phyloP scores from a whole-genome alignment of 2,329 filamentous ascomycete species.

The Monosporascus sp. region DNA sequence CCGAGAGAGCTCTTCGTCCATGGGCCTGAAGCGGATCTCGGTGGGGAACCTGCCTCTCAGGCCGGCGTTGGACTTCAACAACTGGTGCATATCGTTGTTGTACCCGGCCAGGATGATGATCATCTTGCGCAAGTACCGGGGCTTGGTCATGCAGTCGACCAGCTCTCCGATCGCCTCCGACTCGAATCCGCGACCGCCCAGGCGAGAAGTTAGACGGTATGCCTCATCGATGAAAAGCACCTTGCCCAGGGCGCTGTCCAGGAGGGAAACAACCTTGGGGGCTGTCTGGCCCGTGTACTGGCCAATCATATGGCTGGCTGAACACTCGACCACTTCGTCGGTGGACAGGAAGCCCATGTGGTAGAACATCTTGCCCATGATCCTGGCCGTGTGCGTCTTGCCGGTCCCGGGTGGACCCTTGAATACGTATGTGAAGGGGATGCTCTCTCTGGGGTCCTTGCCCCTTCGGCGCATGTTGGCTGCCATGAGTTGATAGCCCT shows the following conservation, averaged over 20 bases:
- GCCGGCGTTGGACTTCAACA: conserved; percentile 58
- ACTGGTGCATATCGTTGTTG: conserved; percentile 55
- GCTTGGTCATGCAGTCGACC: conserved; percentile 46
- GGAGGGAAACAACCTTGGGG: conserved; percentile 46
- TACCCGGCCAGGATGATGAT: conserved; percentile 67
- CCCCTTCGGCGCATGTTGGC: too few species aligned
- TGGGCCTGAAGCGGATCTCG: conserved; percentile 46
- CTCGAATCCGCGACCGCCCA: conserved; percentile 50
- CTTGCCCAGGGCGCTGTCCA: conserved; percentile 53
- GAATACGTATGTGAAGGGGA: conserved; percentile 56
- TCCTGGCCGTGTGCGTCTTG: conserved; percentile 64
- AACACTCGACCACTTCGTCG: conserved; percentile 58
- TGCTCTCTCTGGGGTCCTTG: too few species aligned
- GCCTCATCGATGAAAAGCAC: conserved; percentile 71
- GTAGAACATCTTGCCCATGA: conserved; percentile 71
- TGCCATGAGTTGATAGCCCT: too few species aligned
- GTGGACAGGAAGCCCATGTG: conserved; percentile 64
- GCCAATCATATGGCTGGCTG: conserved; percentile 63
- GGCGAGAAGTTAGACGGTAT: conserved; percentile 43
- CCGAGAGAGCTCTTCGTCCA: conserved; percentile 39
- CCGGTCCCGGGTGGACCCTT: conserved; percentile 57
- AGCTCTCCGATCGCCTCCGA: conserved; percentile 50
- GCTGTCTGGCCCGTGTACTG: conserved; percentile 59
- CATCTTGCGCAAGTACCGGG: conserved; percentile 51
- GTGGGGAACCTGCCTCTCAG: conserved; percentile 61